These are phyloP conservation scores for Choricystis sp. DNA, from an alignment of 139 green algal species.

Conservation along the genomic window DNA sequence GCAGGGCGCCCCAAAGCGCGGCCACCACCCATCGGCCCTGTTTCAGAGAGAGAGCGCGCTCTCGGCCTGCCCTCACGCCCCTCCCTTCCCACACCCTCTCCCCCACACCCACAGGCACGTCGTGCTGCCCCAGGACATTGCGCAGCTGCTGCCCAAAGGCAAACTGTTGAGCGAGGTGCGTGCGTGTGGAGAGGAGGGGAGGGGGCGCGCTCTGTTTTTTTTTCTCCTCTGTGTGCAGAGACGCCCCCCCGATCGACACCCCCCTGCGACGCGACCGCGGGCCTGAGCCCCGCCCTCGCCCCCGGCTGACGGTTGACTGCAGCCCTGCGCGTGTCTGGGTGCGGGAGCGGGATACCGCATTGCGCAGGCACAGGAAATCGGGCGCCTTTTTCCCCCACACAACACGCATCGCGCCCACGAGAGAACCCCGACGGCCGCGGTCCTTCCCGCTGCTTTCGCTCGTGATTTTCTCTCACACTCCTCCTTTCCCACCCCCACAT, in stretches of 20 bases:
- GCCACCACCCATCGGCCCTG: background rate
- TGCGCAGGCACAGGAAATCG: no score
- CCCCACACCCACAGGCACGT: constrained; percentile 68
- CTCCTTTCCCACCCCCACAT: background rate
- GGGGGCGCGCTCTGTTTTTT: background rate
- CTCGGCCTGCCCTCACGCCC: background rate
- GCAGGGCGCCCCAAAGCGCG: background rate
- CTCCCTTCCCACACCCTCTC: background rate
- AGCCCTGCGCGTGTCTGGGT: no score
- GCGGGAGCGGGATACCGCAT: no score
- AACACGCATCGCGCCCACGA: no score
- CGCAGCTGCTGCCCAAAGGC: constrained; percentile 73
- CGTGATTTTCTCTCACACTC: constrained; percentile 3
- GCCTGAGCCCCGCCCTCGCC: no score
- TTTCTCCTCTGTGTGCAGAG: background rate
- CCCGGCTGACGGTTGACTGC: no score
- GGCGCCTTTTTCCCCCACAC: no score
- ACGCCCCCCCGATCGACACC: no score
- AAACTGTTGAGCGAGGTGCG: constrained; percentile 81
- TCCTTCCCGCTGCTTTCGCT: background rate
- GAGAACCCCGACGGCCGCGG: no score
- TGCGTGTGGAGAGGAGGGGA: background rate
- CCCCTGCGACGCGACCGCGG: no score
- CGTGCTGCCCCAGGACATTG: constrained; percentile 79
- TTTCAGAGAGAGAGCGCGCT: background rate